Evolutionary conservation across 805 yeast species (phyloP).

Genomic region (Gaillardinia entomophila): DNA sequence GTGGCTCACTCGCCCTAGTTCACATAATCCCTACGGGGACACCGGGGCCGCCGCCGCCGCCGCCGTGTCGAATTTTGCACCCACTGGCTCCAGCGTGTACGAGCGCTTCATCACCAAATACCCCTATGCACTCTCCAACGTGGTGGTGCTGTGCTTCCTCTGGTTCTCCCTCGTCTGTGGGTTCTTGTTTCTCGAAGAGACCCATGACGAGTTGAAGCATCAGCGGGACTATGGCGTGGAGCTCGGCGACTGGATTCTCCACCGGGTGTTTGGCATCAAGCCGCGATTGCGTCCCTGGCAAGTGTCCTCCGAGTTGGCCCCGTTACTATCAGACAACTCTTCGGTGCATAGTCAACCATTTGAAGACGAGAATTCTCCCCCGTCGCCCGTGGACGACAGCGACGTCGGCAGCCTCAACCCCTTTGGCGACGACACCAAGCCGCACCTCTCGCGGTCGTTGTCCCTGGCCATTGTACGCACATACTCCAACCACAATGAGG

Average conservation of each 20-base stretch:
- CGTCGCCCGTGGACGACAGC: constrained; percentile 1
- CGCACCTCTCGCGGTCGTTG: constrained; percentile 8
- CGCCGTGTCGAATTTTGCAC: background rate
- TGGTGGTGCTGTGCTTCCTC: constrained; percentile 38
- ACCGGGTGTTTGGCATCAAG: constrained; percentile 11
- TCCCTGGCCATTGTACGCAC: constrained; percentile 16
- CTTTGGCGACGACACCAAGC: background rate
- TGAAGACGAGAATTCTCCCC: background rate
- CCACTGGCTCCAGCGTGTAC: constrained; percentile 4
- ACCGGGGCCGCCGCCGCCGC: background rate
- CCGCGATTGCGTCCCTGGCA: constrained; percentile 18
- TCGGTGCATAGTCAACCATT: background rate
- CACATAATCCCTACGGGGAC: constrained; percentile 7
- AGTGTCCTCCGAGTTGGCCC: constrained; percentile 1
- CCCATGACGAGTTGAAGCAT: constrained; percentile 35
- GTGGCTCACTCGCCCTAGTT: constrained; percentile 41
- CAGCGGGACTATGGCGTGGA: constrained; percentile 42
- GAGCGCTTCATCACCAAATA: constrained; percentile 23
- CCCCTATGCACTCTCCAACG: constrained; percentile 51
- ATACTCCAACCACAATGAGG: constrained; percentile 7
- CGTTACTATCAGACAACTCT: background rate
- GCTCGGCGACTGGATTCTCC: constrained; percentile 32
- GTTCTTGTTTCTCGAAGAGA: constrained; percentile 48
- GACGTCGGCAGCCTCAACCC: constrained; percentile 6
- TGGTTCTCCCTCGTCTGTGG: constrained; percentile 31